A percentile compares a stretch with the other conserved stretches of the same genome.
These are phyloP conservation scores for Yarrowia divulgata DNA, from an alignment of 805 yeast genomes.

Conservation along the genomic window DNA sequence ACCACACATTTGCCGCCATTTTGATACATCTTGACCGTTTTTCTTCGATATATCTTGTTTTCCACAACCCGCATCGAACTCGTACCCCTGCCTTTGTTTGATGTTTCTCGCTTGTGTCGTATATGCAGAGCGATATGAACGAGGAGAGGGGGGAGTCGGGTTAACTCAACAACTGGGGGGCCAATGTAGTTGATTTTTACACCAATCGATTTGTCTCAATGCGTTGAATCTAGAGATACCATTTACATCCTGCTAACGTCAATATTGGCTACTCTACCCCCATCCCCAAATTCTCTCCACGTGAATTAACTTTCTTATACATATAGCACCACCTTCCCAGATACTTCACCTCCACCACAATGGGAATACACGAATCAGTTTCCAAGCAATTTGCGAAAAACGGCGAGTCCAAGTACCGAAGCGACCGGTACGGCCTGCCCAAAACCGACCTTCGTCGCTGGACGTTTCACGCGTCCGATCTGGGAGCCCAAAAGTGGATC, in stretches of 20 bases:
- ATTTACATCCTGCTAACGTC: background rate
- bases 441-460: conserved; percentile 74
- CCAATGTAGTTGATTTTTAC: background rate
- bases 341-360: background rate
- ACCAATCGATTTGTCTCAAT: background rate
- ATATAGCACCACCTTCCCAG: background rate
- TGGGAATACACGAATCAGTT: conserved; percentile 34
- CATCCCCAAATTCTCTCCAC: background rate
- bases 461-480: conserved; percentile 72
- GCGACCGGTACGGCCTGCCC: conserved; percentile 73
- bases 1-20: no score
- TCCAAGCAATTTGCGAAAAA: conserved; percentile 24
- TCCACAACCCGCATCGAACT: background rate
- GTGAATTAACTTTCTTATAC: background rate
- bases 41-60: no score
- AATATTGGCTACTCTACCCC: background rate
- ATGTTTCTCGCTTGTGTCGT: conserved; percentile 6
- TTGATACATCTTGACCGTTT: no score
- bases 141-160: background rate
- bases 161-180: no score
- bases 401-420: conserved; percentile 45
- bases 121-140: background rate
- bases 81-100: background rate
- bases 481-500: conserved; percentile 86
- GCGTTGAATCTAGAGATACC: background rate